Evolutionary conservation across 257 asterid species (phyloP).

Genomic region (Solanum ossicruentum): DNA sequence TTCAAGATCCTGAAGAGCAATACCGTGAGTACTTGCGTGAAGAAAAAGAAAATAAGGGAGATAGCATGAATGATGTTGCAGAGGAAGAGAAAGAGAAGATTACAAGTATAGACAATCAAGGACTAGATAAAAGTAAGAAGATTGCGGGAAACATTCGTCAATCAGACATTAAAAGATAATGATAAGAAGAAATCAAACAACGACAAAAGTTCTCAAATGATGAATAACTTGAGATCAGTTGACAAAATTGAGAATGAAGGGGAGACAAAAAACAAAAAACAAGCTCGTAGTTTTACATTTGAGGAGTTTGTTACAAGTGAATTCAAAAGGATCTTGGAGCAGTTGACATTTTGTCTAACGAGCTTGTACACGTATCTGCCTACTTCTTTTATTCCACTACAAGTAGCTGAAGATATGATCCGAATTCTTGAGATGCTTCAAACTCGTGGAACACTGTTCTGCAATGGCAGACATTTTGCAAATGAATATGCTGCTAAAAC

Average conservation of each 20-base stretch:
- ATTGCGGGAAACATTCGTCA: conserved; percentile 11
- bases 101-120: not conserved
- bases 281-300: conserved; percentile 8
- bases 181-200: not conserved
- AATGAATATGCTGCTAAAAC: not conserved
- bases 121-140: not conserved
- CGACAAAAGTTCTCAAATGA: not conserved
- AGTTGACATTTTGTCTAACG: conserved; percentile 2
- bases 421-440: conserved; percentile 10
- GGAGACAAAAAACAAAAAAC: not conserved
- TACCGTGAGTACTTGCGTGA: conserved; percentile 6
- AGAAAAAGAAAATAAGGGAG: not conserved
- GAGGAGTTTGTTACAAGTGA: conserved; percentile 22
- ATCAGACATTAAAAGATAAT: not conserved
- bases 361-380: conserved; percentile 38
- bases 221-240: not conserved
- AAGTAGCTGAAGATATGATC: conserved; percentile 11
- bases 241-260: not conserved
- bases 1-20: conserved; percentile 20
- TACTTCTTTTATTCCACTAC: conserved; percentile 10
- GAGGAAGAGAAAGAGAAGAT: not conserved
- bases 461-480: not conserved
- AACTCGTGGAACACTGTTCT: not conserved
- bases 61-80: not conserved
- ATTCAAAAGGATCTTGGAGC: not conserved